phyloP scores from a whole-genome alignment of 2,329 filamentous ascomycete species.

The Neofusicoccum sp. region DNA sequence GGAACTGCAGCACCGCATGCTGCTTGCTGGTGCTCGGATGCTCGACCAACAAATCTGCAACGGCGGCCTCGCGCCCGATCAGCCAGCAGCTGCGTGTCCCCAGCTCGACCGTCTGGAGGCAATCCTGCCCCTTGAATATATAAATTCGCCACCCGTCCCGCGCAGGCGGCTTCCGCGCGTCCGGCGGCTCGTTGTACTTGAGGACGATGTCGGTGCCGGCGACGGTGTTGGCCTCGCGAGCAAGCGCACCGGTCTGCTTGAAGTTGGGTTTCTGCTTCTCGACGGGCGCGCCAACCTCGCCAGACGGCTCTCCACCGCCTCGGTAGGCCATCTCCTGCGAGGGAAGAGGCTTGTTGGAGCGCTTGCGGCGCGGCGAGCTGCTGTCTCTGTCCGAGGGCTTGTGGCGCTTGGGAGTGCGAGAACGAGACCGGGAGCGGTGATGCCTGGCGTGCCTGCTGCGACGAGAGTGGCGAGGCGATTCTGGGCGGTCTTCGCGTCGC shows the following conservation, averaged over 20 bases:
- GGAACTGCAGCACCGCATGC: conserved; percentile 92
- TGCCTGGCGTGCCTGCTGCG: conserved; percentile 22
- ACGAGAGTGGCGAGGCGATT: conserved; percentile 8
- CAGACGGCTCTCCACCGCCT: conserved; percentile 24
- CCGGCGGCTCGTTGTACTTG: conserved; percentile 94
- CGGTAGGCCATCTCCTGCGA: conserved; percentile 48
- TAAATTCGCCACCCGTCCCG: conserved; percentile 85
- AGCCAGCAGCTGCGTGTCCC: conserved; percentile 83
- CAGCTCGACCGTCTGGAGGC: conserved; percentile 79
- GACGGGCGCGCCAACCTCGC: conserved; percentile 21
- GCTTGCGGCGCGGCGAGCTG: conserved; percentile 40
- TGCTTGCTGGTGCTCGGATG: conserved; percentile 94
- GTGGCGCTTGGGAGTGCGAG: conserved; percentile 31
- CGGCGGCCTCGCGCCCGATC: conserved; percentile 72
- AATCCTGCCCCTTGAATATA: conserved; percentile 80
- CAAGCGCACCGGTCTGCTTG: conserved; percentile 73
- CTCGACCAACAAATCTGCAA: conserved; percentile 81
- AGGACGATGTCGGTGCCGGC: conserved; percentile 74
- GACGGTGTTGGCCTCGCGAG: conserved; percentile 83
- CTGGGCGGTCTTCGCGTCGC: conserved; percentile 22
- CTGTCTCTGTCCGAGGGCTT: conserved; percentile 30
- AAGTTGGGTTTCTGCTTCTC: conserved; percentile 90
- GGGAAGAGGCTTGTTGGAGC: conserved; percentile 44
- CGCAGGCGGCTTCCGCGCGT: conserved; percentile 81
- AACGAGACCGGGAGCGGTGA: conserved; percentile 24